Evolutionary conservation across 345 rosid genomes (phyloP).

Genomic region (Melastoma malabathricum): DNA sequence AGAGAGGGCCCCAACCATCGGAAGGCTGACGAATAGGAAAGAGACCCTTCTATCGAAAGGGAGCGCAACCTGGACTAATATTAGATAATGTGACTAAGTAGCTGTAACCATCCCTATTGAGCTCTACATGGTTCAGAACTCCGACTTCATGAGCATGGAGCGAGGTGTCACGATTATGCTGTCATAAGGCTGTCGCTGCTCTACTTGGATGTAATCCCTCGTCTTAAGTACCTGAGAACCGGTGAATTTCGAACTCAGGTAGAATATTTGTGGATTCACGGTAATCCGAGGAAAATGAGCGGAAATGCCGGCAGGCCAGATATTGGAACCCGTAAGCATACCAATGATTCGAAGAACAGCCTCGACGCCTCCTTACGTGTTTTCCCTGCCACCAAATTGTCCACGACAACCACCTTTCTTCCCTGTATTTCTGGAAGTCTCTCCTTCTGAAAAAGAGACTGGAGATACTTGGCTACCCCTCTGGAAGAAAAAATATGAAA

Average conservation of each 20-base stretch:
- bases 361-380: slow-evolving; percentile 98
- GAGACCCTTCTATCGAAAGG: too few relatives aligned
- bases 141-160: slow-evolving; percentile 72
- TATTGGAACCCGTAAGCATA: slow-evolving; percentile 15
- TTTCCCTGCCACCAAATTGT: slow-evolving; percentile 66
- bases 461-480: slow-evolving; percentile 91
- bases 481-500: slow-evolving; percentile 17
- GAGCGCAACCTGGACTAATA: too few relatives aligned
- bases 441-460: slow-evolving; percentile 53
- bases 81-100: too few relatives aligned
- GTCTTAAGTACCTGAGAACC: slow-evolving; percentile 73
- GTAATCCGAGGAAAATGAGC: background rate
- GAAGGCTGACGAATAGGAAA: too few relatives aligned
- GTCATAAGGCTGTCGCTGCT: slow-evolving; percentile 65
- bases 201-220: slow-evolving; percentile 80
- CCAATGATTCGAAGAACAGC: slow-evolving; percentile 97
- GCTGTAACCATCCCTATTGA: too few relatives aligned
- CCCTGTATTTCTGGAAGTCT: slow-evolving; percentile 27
- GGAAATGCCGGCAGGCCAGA: background rate
- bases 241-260: background rate
- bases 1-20: too few relatives aligned
- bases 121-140: slow-evolving; percentile 32
- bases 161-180: slow-evolving; percentile 53
- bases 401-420: slow-evolving; percentile 42
- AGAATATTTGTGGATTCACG: background rate